Conservation (phyloP, 2,329 filamentous ascomycete species). For the Dactylonectria macrodidyma region DNA sequence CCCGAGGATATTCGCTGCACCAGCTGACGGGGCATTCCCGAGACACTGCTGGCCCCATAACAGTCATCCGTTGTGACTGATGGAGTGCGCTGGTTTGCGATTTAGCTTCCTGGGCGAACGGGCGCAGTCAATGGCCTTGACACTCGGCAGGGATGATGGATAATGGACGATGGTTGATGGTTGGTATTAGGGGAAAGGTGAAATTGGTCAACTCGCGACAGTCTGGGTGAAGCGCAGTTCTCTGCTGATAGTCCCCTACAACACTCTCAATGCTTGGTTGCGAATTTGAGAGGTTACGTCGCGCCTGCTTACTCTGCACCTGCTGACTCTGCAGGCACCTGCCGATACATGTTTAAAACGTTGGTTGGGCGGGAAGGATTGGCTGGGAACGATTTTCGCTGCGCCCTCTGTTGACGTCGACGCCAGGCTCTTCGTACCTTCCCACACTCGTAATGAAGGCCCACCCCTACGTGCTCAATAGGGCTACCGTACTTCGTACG, state of each 20-base stretch:
- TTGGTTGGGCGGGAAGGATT: constrained; percentile 7
- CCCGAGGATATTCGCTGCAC: constrained; percentile 11
- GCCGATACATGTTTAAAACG: background rate
- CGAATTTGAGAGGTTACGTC: too few relatives aligned
- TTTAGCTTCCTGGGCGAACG: constrained; percentile 14
- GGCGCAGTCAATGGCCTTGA: constrained; percentile 2
- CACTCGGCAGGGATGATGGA: constrained; percentile 4
- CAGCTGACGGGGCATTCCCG: constrained; percentile 17
- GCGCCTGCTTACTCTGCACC: background rate
- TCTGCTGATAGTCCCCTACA: too few relatives aligned
- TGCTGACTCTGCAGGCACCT: background rate
- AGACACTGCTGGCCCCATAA: constrained; percentile 17
- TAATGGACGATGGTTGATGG: background rate
- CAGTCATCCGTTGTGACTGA: constrained; percentile 1
- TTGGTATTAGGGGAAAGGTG: constrained; percentile 6
- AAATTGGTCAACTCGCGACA: background rate
- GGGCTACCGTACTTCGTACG: background rate
- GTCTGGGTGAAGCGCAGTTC: too few relatives aligned
- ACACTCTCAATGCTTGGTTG: too few relatives aligned
- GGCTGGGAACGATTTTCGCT: constrained; percentile 1
- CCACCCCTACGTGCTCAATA: background rate
- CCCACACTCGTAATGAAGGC: constrained; percentile 1
- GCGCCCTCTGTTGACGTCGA: background rate
- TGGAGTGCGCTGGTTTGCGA: background rate
- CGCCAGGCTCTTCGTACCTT: background rate